These are phyloP conservation scores for Coprinopsis cinerea DNA, from an alignment of 768 basidiomycete genomes.

Conservation along the genomic window DNA sequence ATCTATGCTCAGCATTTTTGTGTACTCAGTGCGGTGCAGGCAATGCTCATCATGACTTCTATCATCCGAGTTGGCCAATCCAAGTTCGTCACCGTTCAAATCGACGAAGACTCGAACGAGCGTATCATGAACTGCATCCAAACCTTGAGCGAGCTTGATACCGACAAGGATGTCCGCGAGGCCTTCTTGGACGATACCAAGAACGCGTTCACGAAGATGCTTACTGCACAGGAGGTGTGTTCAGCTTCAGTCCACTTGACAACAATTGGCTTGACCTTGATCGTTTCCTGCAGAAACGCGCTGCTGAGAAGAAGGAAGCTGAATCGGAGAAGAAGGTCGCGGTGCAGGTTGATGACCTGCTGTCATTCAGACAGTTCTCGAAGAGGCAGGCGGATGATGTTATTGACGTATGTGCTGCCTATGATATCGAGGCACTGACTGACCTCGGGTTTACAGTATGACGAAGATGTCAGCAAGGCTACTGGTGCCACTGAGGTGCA, in stretches of 20 bases:
- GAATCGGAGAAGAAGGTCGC: slow-evolving; percentile 59
- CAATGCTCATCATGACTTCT: slow-evolving; percentile 98
- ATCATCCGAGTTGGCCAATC: slow-evolving; percentile 96
- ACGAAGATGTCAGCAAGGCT: slow-evolving; percentile 82
- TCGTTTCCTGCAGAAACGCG: slow-evolving; percentile 59
- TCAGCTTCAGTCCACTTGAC: neutral
- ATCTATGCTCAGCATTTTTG: neutral
- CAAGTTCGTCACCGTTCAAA: slow-evolving; percentile 88
- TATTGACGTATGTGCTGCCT: slow-evolving; percentile 47
- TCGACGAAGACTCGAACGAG: slow-evolving; percentile 97
- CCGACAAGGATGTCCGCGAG: slow-evolving; percentile 51
- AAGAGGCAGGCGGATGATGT: slow-evolving; percentile 84
- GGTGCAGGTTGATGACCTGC: slow-evolving; percentile 91
- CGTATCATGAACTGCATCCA: slow-evolving; percentile 95
- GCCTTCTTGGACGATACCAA: slow-evolving; percentile 85
- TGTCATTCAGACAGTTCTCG: slow-evolving; percentile 91
- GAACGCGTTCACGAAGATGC: slow-evolving; percentile 90
- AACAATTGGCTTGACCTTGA: neutral
- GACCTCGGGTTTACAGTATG: slow-evolving; percentile 52
- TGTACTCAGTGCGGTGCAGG: slow-evolving; percentile 31
- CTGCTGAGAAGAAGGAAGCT: slow-evolving; percentile 82
- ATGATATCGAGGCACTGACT: slow-evolving; percentile 2
- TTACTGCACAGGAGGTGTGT: slow-evolving; percentile 85
- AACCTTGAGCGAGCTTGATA: slow-evolving; percentile 77
- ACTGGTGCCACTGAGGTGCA: slow-evolving; percentile 79